Evolutionary conservation across 805 yeast species (phyloP).

Genomic region (Pichia insulana): DNA sequence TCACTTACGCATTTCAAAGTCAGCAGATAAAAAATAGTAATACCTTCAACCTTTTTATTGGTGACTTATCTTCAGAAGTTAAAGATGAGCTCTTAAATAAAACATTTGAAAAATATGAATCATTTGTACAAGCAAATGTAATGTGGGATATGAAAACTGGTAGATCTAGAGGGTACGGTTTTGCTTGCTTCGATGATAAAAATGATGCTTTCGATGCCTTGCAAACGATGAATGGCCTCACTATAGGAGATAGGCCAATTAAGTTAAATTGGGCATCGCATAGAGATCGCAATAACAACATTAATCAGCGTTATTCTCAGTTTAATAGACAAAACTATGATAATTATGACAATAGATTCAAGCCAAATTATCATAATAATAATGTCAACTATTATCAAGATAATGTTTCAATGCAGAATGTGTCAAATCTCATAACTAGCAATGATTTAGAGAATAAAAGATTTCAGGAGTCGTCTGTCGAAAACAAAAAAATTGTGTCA

Average conservation of each 20-base stretch:
- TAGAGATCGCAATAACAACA: slow-evolving; percentile 32
- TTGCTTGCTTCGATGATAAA: slow-evolving; percentile 62
- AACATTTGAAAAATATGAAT: slow-evolving; percentile 48
- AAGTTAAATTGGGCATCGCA: slow-evolving; percentile 88
- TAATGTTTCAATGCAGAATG: too few relatives aligned
- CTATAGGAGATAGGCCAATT: slow-evolving; percentile 65
- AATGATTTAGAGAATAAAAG: not conserved
- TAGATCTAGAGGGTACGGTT: slow-evolving; percentile 86
- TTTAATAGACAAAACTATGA: slow-evolving; percentile 14
- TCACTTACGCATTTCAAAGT: slow-evolving; percentile 82
- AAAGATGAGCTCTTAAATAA: slow-evolving; percentile 62
- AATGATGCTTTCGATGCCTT: slow-evolving; percentile 70
- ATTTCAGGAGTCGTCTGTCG: not conserved
- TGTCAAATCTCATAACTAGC: too few relatives aligned
- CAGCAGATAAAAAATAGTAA: slow-evolving; percentile 52
- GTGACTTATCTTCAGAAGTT: slow-evolving; percentile 76
- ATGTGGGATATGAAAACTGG: slow-evolving; percentile 98
- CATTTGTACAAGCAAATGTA: slow-evolving; percentile 76
- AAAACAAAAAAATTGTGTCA: not conserved
- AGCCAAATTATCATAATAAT: slow-evolving; percentile 11
- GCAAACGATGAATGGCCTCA: slow-evolving; percentile 63
- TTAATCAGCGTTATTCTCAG: slow-evolving; percentile 11
- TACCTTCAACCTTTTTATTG: slow-evolving; percentile 69
- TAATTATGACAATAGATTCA: slow-evolving; percentile 18
- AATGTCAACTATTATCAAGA: slow-evolving; percentile 1